Evolutionary conservation across 2,329 filamentous ascomycete genomes (phyloP).

Genomic region (Leptodontidium sp.): DNA sequence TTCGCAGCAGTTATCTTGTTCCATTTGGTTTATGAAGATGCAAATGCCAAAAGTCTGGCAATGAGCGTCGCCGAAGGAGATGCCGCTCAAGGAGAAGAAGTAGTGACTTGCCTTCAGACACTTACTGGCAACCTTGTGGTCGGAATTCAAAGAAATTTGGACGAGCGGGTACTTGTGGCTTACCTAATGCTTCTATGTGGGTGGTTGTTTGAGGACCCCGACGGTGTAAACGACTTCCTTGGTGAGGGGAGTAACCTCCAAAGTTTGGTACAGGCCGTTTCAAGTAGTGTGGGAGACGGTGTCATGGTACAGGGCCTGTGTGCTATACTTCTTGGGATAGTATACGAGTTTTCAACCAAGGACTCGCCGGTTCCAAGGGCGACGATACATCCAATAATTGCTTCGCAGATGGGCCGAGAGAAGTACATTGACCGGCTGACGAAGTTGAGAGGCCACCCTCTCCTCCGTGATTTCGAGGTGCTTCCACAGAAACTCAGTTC

Average conservation of each 20-base stretch:
- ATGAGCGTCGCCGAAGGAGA: conserved; percentile 90
- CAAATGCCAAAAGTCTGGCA: conserved; percentile 78
- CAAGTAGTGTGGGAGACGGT: conserved; percentile 65
- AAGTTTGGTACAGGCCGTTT: conserved; percentile 77
- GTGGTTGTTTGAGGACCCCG: conserved; percentile 92
- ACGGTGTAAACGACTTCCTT: conserved; percentile 91
- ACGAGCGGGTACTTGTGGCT: conserved; percentile 81
- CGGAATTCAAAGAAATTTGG: conserved; percentile 77
- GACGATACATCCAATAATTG: conserved; percentile 81
- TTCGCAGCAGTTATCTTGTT: conserved; percentile 88
- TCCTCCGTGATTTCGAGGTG: conserved; percentile 90
- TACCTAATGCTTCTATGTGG: conserved; percentile 89
- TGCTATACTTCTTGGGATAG: conserved; percentile 82
- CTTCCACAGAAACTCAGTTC: conserved; percentile 72
- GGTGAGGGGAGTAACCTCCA: conserved; percentile 93
- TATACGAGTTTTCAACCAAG: conserved; percentile 97
- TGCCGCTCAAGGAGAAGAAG: conserved; percentile 88
- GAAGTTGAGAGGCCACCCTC: conserved; percentile 77
- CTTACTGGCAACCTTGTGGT: conserved; percentile 86
- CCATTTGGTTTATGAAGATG: conserved; percentile 83
- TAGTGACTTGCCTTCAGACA: conserved; percentile 91
- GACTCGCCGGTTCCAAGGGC: conserved; percentile 89
- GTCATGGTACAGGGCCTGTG: conserved; percentile 82
- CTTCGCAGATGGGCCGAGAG: conserved; percentile 81
- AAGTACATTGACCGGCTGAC: conserved; percentile 85